A percentile compares a stretch with the other conserved stretches of the same genome.
Conservation (phyloP, 345 rosid species). For the Schrenkiella parvula region DNA sequence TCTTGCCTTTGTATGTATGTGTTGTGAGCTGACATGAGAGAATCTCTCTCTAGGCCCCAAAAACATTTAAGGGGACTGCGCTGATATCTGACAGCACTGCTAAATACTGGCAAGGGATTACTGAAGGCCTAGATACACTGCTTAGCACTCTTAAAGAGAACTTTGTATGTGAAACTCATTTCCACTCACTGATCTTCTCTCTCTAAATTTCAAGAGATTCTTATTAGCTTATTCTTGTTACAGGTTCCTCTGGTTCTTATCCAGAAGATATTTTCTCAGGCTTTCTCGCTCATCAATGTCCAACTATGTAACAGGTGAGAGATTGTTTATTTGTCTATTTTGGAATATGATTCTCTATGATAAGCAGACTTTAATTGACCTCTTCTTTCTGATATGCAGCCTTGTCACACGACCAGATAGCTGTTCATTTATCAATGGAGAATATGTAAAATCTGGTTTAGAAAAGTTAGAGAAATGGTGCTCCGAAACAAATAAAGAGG, state of each 20-base stretch:
- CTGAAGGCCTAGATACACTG: slow-evolving; percentile 70
- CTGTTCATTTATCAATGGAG: slow-evolving; percentile 98
- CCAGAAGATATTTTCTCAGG: slow-evolving; percentile 87
- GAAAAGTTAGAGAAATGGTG: slow-evolving; percentile 96
- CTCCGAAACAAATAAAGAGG: slow-evolving; percentile 82
- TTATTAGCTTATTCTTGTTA: slow-evolving; percentile 26
- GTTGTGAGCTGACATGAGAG: slow-evolving; percentile 3
- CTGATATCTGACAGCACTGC: slow-evolving; percentile 53
- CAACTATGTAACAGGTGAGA: slow-evolving; percentile 86
- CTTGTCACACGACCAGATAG: slow-evolving; percentile 95
- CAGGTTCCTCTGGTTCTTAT: slow-evolving; percentile 89
- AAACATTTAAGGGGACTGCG: slow-evolving; percentile 66
- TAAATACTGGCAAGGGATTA: slow-evolving; percentile 85
- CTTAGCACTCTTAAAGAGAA: slow-evolving; percentile 74
- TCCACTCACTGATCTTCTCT: slow-evolving; percentile 7
- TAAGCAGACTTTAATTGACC: slow-evolving; percentile 2
- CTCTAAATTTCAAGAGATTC: slow-evolving; percentile 16
- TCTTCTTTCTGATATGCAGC: slow-evolving; percentile 41
- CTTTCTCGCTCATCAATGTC: slow-evolving; percentile 82
- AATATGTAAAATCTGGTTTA: slow-evolving; percentile 84
- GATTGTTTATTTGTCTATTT: background rate
- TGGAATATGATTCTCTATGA: slow-evolving; percentile 3
- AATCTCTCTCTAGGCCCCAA: slow-evolving; percentile 63
- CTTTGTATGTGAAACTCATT: slow-evolving; percentile 54
- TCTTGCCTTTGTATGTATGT: background rate